These are phyloP conservation scores for Dryadomyces quercus-mongolicae DNA, from an alignment of 2,329 filamentous ascomycete genomes.

Conservation along the genomic window DNA sequence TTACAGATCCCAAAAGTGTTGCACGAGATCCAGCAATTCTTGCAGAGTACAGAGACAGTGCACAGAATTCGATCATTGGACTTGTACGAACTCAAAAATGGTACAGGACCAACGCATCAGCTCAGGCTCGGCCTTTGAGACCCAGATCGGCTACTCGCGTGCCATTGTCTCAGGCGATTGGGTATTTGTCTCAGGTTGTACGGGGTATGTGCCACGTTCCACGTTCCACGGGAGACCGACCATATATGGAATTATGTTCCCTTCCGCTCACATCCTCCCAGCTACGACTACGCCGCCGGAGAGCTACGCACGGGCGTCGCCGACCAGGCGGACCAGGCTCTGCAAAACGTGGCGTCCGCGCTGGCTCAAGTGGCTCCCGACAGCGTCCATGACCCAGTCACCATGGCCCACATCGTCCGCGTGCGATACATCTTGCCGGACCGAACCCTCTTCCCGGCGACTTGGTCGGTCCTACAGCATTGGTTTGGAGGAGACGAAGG, in stretches of 20 bases:
- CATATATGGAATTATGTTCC: no score
- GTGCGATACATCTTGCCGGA: slow-evolving; percentile 40
- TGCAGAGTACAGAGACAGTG: background rate
- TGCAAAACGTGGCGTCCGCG: slow-evolving; percentile 33
- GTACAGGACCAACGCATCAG: slow-evolving; percentile 21
- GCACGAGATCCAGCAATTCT: background rate
- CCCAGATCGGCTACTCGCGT: slow-evolving; percentile 40
- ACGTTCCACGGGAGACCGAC: no score
- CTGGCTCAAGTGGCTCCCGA: slow-evolving; percentile 29
- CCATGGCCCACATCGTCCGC: slow-evolving; percentile 34
- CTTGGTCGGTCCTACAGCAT: slow-evolving; percentile 36
- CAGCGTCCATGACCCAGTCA: background rate
- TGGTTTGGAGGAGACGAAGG: slow-evolving; percentile 34
- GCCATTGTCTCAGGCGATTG: slow-evolving; percentile 38
- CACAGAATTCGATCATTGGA: background rate
- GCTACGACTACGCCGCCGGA: slow-evolving; percentile 38
- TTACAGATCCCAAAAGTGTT: background rate
- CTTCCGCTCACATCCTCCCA: background rate
- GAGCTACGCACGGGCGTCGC: slow-evolving; percentile 26
- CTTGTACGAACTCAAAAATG: background rate
- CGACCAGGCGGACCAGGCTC: slow-evolving; percentile 36
- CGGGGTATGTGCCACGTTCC: slow-evolving; percentile 26
- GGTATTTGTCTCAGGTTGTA: slow-evolving; percentile 42
- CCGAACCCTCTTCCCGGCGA: slow-evolving; percentile 31
- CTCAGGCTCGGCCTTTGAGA: slow-evolving; percentile 39